Percentiles rank a stretch among this genome's conserved stretches.
These are phyloP conservation scores for Magnolia officinalis DNA, from an alignment of 164 flowering plant genomes.

Conservation along the genomic window DNA sequence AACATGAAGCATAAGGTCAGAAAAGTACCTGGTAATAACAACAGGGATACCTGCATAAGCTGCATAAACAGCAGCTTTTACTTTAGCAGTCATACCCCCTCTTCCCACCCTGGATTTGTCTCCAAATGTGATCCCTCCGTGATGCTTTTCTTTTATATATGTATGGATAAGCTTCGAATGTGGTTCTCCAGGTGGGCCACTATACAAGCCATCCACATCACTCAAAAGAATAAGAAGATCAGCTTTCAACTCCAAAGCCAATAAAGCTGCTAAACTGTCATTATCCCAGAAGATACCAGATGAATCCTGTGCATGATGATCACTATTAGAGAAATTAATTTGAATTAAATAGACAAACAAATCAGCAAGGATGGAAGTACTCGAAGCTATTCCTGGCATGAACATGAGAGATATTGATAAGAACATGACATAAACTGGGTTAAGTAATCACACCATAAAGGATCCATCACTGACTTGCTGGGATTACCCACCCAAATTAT, in stretches of 20 bases:
- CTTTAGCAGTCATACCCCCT: constrained; percentile 99
- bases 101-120: constrained; percentile 95
- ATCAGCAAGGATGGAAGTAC: not conserved
- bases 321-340: not conserved
- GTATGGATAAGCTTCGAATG: constrained; percentile 79
- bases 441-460: not conserved
- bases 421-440: not conserved
- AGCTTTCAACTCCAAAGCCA: constrained; percentile 90
- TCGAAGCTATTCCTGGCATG: not conserved
- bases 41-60: constrained; percentile 91
- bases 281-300: constrained; percentile 99
- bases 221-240: constrained; percentile 91
- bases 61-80: constrained; percentile 92
- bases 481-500: not conserved
- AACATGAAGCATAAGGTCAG: not conserved
- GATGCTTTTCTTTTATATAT: constrained; percentile 72
- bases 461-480: not conserved
- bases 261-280: constrained; percentile 91
- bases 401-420: not conserved
- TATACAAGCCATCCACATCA: constrained; percentile 95
- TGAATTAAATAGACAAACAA: not conserved
- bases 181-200: constrained; percentile 94
- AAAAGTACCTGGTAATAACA: constrained; percentile 74
- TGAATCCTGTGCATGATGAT: constrained; percentile 65
- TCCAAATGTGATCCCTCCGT: constrained; percentile 79